Conservation (phyloP, 805 yeast genomes). For the Ogataea wickerhamii region DNA sequence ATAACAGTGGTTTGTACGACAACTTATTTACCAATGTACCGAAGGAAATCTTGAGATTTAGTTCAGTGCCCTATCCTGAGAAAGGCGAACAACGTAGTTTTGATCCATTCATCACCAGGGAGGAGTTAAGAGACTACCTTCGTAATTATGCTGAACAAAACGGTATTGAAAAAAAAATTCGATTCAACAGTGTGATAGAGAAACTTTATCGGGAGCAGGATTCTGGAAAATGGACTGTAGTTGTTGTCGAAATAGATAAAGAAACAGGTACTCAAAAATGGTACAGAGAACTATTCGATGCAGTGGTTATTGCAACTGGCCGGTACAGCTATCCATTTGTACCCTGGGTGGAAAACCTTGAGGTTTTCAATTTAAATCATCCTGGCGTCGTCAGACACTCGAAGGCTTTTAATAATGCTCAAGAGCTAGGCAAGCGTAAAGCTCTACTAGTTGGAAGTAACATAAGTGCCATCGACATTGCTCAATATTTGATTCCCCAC, state of each 20-base stretch:
- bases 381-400: neutral
- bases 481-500: too few relatives aligned
- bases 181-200: slow-evolving; percentile 45
- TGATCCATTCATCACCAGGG: slow-evolving; percentile 49
- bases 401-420: neutral
- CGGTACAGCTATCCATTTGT: slow-evolving; percentile 49
- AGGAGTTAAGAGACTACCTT: slow-evolving; percentile 57
- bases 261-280: slow-evolving; percentile 26
- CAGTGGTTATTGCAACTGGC: slow-evolving; percentile 61
- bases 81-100: slow-evolving; percentile 13
- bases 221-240: neutral
- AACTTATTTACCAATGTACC: slow-evolving; percentile 68
- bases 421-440: neutral
- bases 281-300: slow-evolving; percentile 52
- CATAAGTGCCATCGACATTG: slow-evolving; percentile 8
- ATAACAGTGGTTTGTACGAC: slow-evolving; percentile 53
- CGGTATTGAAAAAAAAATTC: slow-evolving; percentile 36
- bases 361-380: neutral
- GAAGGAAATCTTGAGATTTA: slow-evolving; percentile 60
- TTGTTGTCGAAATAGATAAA: neutral
- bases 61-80: slow-evolving; percentile 44
- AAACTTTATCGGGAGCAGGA: slow-evolving; percentile 19
- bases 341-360: neutral
- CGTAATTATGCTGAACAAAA: slow-evolving; percentile 40
- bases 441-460: neutral